These are phyloP conservation scores for Huntiella savannae DNA, from an alignment of 2,329 filamentous ascomycete genomes.

Conservation along the genomic window DNA sequence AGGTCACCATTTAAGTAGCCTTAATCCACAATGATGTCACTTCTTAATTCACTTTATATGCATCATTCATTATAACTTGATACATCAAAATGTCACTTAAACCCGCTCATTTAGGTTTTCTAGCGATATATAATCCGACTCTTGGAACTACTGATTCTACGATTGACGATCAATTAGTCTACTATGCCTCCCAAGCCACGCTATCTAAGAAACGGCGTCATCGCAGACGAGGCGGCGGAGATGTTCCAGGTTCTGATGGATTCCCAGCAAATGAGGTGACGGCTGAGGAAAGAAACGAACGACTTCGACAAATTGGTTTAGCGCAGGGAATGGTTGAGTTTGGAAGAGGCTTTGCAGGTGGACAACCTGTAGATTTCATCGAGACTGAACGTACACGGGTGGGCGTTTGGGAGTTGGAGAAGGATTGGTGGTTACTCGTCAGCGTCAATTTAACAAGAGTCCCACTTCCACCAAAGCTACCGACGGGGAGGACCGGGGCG, in stretches of 20 bases:
- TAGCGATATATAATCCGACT: conserved; percentile 87
- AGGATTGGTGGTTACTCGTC: conserved; percentile 82
- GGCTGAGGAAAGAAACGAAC: conserved; percentile 61
- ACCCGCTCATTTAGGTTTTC: conserved; percentile 44
- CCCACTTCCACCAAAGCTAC: conserved; percentile 37
- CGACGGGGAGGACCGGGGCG: conserved; percentile 21
- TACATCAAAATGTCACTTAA: conserved; percentile 4
- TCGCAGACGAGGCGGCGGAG: conserved; percentile 14
- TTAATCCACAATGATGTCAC: conserved; percentile 5
- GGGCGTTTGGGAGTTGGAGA: conserved; percentile 69
- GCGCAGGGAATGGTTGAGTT: conserved; percentile 95
- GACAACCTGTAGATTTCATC: conserved; percentile 58
- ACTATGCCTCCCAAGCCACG: conserved; percentile 53
- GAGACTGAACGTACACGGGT: conserved; percentile 83
- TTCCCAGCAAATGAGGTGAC: conserved; percentile 19
- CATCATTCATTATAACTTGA: background rate
- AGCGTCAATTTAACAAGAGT: conserved; percentile 61
- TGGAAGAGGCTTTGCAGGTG: conserved; percentile 67
- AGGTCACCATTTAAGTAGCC: background rate
- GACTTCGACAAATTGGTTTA: conserved; percentile 77
- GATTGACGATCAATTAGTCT: conserved; percentile 71
- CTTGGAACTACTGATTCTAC: conserved; percentile 41
- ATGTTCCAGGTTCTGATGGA: background rate
- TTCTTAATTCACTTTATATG: background rate
- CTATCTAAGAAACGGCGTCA: conserved; percentile 22